Percentiles rank a stretch among this genome's conserved stretches.
Conservation (phyloP, 495 filamentous ascomycete genomes). For the Lichina pygmaea region DNA sequence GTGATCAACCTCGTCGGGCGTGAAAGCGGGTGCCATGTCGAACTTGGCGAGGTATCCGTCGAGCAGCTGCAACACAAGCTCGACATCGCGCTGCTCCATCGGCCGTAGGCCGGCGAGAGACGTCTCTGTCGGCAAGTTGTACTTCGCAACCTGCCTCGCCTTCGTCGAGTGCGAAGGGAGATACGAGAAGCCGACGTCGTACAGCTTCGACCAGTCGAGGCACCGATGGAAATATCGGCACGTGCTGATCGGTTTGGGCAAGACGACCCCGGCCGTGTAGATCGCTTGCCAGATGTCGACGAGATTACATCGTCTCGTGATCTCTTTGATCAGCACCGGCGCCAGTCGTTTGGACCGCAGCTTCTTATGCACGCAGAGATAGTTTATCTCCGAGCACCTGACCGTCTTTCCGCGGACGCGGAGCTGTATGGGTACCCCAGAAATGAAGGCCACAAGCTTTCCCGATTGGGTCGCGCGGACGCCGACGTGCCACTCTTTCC, state of each 20-base stretch:
- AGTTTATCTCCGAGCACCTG: conserved; percentile 79
- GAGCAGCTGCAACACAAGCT: conserved; percentile 45
- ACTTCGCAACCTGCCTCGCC: conserved; percentile 51
- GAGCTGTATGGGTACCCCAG: conserved; percentile 58
- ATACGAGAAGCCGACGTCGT: conserved; percentile 75
- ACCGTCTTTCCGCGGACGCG: conserved; percentile 52
- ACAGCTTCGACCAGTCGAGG: conserved; percentile 82
- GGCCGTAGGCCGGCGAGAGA: conserved; percentile 43
- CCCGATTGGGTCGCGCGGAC: conserved; percentile 47
- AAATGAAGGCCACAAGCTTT: conserved; percentile 84
- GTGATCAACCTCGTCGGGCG: conserved; percentile 53
- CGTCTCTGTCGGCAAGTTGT: conserved; percentile 44
- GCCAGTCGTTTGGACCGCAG: conserved; percentile 75
- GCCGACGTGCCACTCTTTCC: conserved; percentile 82
- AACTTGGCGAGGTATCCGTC: conserved; percentile 54
- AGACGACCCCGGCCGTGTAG: conserved; percentile 73
- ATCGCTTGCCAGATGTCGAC: conserved; percentile 75
- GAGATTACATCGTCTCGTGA: conserved; percentile 70
- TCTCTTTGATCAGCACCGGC: conserved; percentile 87
- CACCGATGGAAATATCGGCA: conserved; percentile 86
- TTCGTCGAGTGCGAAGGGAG: conserved; percentile 60
- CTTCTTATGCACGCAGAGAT: conserved; percentile 94
- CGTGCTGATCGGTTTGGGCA: conserved; percentile 74
- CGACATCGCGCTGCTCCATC: conserved; percentile 64
- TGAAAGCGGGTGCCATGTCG: conserved; percentile 61